Conservation (phyloP, 768 basidiomycete genomes). For the Auricularia heimuer region DNA sequence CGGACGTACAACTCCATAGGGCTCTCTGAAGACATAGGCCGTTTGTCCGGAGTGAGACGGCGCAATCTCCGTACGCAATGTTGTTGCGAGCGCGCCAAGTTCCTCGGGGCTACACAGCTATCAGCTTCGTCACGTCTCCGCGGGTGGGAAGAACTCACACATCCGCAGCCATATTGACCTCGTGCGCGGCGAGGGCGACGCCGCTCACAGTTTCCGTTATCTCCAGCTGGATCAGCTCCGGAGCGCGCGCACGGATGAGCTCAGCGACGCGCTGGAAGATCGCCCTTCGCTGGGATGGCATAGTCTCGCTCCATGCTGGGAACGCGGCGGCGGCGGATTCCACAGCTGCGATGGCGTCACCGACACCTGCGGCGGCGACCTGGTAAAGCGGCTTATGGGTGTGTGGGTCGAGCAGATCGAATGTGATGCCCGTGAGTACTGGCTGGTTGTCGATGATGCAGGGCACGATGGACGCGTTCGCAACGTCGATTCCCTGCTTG, state of each 20-base stretch:
- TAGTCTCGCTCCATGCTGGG: conserved; percentile 5
- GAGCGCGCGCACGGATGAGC: conserved; percentile 6
- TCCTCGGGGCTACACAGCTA: conserved; percentile 10
- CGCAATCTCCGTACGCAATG: conserved; percentile 11
- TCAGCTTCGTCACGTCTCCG: neutral
- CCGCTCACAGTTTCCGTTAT: conserved; percentile 10
- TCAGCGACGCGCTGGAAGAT: conserved; percentile 14
- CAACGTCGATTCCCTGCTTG: neutral
- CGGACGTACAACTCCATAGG: conserved; percentile 13
- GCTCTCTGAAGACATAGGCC: conserved; percentile 11
- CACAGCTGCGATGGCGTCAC: conserved; percentile 2
- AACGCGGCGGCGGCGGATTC: conserved; percentile 5
- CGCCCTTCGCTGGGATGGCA: conserved; percentile 8
- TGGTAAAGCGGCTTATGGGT: neutral
- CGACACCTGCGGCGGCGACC: neutral
- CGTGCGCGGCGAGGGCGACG: neutral
- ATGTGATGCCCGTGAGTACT: neutral
- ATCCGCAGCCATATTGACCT: neutral
- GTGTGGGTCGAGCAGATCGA: conserved; percentile 4
- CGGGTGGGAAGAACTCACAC: neutral
- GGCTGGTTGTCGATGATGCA: conserved; percentile 2
- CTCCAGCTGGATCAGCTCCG: conserved; percentile 10
- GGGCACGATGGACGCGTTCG: neutral
- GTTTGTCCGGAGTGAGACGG: conserved; percentile 4
- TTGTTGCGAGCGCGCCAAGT: conserved; percentile 8